Evolutionary conservation across 2,329 filamentous ascomycete genomes (phyloP), one percentile per base, ranked within the genome.

Genomic region (Monosporascus cannonballus): DNA sequence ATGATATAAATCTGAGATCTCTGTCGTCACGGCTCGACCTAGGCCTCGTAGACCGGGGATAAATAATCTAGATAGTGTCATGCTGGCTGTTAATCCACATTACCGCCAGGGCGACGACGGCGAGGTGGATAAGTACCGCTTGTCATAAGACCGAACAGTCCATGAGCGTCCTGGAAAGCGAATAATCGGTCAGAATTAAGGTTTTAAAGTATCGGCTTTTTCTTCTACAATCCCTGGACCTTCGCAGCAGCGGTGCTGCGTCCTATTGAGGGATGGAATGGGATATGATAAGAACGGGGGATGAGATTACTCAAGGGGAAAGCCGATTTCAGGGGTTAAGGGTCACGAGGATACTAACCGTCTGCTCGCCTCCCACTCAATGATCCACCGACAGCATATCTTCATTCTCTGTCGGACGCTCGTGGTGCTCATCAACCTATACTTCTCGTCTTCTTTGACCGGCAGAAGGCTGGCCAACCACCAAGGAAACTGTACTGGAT

Each of bases 391-490:
- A 50, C 86, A 89, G 55, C 89, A 90, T 48, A 96, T 86, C 73
- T 96, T 95, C 51, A 96, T 70, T 52, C 92, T 77, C 63, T 91
- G 84, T 54, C 92, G 78, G 4, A 96, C 90, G 59, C 88, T 93
- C 3, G 78, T 85, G 5, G 86, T 87, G 14, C 77, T 76, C 15
- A 96, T 71, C 20, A 96, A 72, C 14, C 80, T 76, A 60, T 96
- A 95, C 66, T 93, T 95, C 62, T 94, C 87, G 27, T 83, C 74
- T 25, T 94, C 88, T 15, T 81, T 79, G 38, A 94, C 84, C 0
- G 90, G 90, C 14, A 96, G 70, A 20, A 94, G 84, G 63, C 84
- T 89, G 9, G 88, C 91, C 59, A 96, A 87, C 92, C 92, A 96
- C 79, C 91, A 96, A 0, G 91, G 89, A 59, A 96, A 94, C 1